Evolutionary conservation across 1,284 basidiomycete genomes (phyloP), one percentile per base, ranked within the genome.

Genomic region (Puccinia hordei): DNA sequence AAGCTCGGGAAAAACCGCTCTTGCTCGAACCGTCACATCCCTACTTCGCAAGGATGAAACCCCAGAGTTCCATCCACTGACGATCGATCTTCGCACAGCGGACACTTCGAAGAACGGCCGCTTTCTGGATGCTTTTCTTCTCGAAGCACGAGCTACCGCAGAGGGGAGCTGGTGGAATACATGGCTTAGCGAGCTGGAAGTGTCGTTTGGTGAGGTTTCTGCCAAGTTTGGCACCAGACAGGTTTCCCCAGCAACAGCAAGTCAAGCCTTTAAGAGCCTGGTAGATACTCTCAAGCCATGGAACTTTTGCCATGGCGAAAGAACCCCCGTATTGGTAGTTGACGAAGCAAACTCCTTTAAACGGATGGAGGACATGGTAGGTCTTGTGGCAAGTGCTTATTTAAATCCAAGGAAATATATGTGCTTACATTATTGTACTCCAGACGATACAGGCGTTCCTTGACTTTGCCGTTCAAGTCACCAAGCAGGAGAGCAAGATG

Each of bases 401-500:
- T 27, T 57, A 57, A 57, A 57, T 57, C 3, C 4, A 57, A 57
- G 55, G 19, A 57, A 3, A 24, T 24, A 24, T 24, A 57, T 57
- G n/a, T 57, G 24, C 55, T 57, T 12, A 57, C 13, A 57, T 57
- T 57, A 57, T 57, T 57, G 55, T 27, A 57, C 55, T 57, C 19
- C n/a, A 57, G 55, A 57, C 2, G 24, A 57, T 57, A 4, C 55
- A 57, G 55, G 55, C n/a, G n/a, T 57, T 57, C 55, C 24, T 57
- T 24, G 55, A 57, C 55, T 57, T 57, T 57, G 55, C 55, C 55
- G 24, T 57, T n/a, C 55, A 57, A 57, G 13, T 57, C 55, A 57
- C 55, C 12, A 57, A 57, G 12, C 8, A 57, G 55, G 55, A 57
- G 12, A 27, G 24, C 19, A n/a, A 57, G n/a, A 57, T 57, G 55